phyloP scores from a whole-genome alignment of 2,329 filamentous ascomycete species.

The Thielaviopsis ethacetica region DNA sequence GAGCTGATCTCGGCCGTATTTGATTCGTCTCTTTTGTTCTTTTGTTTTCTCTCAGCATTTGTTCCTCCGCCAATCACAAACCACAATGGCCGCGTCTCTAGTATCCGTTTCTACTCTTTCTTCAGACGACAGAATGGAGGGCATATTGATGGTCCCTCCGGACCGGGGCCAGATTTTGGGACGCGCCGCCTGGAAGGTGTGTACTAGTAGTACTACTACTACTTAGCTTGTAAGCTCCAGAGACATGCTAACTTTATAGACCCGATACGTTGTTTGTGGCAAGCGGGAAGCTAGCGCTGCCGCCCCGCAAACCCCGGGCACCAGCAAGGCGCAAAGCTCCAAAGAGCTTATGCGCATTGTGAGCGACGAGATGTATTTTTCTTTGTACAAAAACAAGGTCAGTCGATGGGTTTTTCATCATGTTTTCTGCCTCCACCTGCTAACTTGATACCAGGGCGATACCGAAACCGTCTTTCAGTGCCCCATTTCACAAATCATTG shows the following conservation, averaged over 20 bases:
- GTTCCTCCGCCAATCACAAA: background rate
- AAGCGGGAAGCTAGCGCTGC: constrained; percentile 9
- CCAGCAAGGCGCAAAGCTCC: constrained; percentile 26
- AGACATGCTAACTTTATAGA: constrained; percentile 20
- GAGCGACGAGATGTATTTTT: constrained; percentile 26
- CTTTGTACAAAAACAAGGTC: constrained; percentile 43
- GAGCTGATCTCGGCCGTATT: background rate
- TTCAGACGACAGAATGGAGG: constrained; percentile 24
- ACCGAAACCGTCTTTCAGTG: constrained; percentile 37
- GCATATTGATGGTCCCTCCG: constrained; percentile 32
- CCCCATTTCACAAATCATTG: constrained; percentile 33
- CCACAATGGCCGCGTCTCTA: background rate
- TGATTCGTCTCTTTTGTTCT: background rate
- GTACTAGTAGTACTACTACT: constrained; percentile 9
- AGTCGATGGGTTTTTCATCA: background rate
- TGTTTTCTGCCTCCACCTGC: background rate
- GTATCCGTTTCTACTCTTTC: constrained; percentile 13
- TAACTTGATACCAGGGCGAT: constrained; percentile 27
- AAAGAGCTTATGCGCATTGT: constrained; percentile 9
- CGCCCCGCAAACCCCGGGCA: constrained; percentile 19
- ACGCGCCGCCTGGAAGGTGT: constrained; percentile 35
- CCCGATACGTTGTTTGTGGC: constrained; percentile 43
- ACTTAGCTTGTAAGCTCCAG: background rate
- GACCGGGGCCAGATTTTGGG: constrained; percentile 34
- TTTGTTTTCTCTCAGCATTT: background rate